Conservation (phyloP, 2,329 filamentous ascomycete species). For the Elsinoe batatas region DNA sequence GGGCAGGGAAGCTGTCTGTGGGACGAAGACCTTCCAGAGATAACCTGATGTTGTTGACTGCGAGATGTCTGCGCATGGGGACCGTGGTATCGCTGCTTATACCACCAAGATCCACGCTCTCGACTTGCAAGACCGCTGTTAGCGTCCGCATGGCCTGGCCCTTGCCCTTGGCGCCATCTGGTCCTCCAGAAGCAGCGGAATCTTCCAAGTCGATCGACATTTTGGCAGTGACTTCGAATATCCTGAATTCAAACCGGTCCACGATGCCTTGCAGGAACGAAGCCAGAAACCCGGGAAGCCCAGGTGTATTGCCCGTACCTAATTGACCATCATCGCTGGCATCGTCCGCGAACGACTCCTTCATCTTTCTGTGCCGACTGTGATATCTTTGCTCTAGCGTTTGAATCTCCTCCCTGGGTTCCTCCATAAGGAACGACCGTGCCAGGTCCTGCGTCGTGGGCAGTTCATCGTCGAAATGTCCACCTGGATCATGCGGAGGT, state of each 20-base stretch:
- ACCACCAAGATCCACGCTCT: constrained; percentile 7
- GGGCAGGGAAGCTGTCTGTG: not conserved
- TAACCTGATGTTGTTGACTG: not conserved
- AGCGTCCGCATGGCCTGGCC: not conserved
- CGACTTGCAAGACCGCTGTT: not conserved
- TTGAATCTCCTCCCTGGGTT: constrained; percentile 54
- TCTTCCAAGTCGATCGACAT: constrained; percentile 40
- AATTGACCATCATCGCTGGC: constrained; percentile 47
- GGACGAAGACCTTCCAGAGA: constrained; percentile 4
- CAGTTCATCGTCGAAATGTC: constrained; percentile 31
- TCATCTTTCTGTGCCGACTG: constrained; percentile 45
- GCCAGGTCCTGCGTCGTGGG: constrained; percentile 65
- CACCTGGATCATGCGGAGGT: constrained; percentile 19
- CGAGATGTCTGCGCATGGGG: not conserved
- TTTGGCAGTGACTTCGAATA: constrained; percentile 56
- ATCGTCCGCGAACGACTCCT: constrained; percentile 46
- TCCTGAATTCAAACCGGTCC: constrained; percentile 58
- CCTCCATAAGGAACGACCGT: constrained; percentile 65
- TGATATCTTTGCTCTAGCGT: constrained; percentile 62
- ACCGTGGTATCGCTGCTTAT: not conserved
- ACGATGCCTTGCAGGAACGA: constrained; percentile 64
- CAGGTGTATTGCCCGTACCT: constrained; percentile 62
- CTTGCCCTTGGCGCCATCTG: too few relatives aligned
- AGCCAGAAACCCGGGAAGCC: constrained; percentile 59
- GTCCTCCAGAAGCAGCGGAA: not conserved